Conservation (phyloP, 1,139 yeast species). For the Petasospora rhodanensis region DNA sequence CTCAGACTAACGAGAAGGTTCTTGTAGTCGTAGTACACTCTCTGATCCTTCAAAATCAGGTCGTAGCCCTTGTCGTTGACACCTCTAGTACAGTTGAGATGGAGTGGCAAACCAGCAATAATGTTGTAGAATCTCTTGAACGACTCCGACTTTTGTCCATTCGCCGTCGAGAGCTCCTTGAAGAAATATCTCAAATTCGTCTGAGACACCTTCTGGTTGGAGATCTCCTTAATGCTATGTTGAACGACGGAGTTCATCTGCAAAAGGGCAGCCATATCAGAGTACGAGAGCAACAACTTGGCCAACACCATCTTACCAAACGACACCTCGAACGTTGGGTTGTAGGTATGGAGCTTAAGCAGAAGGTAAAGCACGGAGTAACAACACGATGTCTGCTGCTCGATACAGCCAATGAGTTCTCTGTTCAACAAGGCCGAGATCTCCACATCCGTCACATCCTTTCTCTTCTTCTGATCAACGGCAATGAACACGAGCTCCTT, state of each 20-base stretch:
- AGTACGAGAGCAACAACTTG: slow-evolving; percentile 18
- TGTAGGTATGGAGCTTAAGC: slow-evolving; percentile 18
- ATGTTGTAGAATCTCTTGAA: slow-evolving; percentile 23
- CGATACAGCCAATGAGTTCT: slow-evolving; percentile 10
- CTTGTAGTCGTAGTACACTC: slow-evolving; percentile 23
- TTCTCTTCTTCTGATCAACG: slow-evolving; percentile 15
- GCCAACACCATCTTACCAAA: slow-evolving; percentile 23
- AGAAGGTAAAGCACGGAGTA: slow-evolving; percentile 11
- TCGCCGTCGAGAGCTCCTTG: slow-evolving; percentile 20
- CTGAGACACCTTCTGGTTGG: slow-evolving; percentile 20
- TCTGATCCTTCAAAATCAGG: slow-evolving; percentile 20
- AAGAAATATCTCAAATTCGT: slow-evolving; percentile 20
- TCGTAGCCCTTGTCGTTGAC: slow-evolving; percentile 20
- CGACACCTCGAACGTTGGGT: slow-evolving; percentile 22
- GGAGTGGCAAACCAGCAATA: slow-evolving; percentile 17
- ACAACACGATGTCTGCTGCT: slow-evolving; percentile 3
- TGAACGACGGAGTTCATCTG: slow-evolving; percentile 14
- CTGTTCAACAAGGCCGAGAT: slow-evolving; percentile 12
- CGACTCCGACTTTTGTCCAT: slow-evolving; percentile 16
- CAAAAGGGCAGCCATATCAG: slow-evolving; percentile 17
- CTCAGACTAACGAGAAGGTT: slow-evolving; percentile 23
- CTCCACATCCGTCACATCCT: slow-evolving; percentile 14
- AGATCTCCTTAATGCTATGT: slow-evolving; percentile 17
- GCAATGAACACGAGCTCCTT: slow-evolving; percentile 23
- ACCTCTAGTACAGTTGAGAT: slow-evolving; percentile 22